Conservation (phyloP, 257 asterid species). For the Plantago elongata region DNA sequence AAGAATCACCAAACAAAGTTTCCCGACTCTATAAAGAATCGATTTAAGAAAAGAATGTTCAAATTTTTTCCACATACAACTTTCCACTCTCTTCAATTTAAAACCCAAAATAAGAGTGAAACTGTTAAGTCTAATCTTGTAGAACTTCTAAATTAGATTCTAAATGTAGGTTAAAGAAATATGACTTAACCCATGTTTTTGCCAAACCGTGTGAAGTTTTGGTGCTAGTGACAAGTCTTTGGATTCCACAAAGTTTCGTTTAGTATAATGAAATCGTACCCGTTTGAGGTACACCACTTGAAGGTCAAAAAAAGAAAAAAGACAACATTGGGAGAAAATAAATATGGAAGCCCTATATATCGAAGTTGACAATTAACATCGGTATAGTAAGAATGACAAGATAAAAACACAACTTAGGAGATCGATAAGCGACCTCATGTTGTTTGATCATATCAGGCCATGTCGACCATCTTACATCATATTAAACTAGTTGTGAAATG, state of each 20-base stretch:
- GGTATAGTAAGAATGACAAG: slow-evolving; percentile 14
- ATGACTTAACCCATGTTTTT: too few relatives aligned
- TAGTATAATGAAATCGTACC: neutral
- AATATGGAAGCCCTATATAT: slow-evolving; percentile 17
- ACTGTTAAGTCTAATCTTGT: too few relatives aligned
- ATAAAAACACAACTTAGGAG: slow-evolving; percentile 1
- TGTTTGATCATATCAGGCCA: neutral
- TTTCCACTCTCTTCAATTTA: too few relatives aligned
- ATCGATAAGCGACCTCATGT: slow-evolving; percentile 1
- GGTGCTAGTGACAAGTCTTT: neutral
- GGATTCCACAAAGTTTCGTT: neutral
- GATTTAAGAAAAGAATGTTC: too few relatives aligned
- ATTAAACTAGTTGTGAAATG: too few relatives aligned
- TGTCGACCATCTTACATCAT: neutral
- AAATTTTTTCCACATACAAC: too few relatives aligned
- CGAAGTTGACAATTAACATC: slow-evolving; percentile 16
- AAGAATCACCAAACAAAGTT: too few relatives aligned
- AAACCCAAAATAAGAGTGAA: too few relatives aligned
- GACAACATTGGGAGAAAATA: slow-evolving; percentile 12
- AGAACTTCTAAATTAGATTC: too few relatives aligned
- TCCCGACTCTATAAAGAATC: too few relatives aligned
- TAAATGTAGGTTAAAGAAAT: too few relatives aligned
- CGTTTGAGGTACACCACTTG: neutral
- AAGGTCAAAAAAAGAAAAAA: neutral
- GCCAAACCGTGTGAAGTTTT: too few relatives aligned